These are phyloP conservation scores for Cyclotella distinguenda DNA, from an alignment of 108 stramenopile species.

Conservation along the genomic window DNA sequence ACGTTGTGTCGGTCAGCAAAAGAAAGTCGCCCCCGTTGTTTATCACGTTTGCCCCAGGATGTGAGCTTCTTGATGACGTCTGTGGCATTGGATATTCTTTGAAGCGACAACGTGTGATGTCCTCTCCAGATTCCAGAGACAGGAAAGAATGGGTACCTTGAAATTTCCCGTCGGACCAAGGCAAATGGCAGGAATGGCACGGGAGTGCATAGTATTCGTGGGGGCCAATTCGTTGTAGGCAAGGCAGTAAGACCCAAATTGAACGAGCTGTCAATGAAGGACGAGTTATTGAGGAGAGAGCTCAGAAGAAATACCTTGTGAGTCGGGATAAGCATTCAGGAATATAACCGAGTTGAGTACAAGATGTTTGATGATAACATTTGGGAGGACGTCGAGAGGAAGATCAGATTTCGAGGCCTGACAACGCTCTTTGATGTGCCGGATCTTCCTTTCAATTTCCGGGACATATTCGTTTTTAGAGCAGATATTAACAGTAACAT, in stretches of 20 bases:
- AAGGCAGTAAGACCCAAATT: slow-evolving; percentile 16
- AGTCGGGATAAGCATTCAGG: slow-evolving; percentile 13
- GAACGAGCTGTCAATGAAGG: not conserved
- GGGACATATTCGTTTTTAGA: not conserved
- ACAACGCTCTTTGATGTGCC: not conserved
- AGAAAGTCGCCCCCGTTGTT: not conserved
- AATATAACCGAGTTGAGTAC: slow-evolving; percentile 7
- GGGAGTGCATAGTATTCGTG: slow-evolving; percentile 13
- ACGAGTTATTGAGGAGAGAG: slow-evolving; percentile 16
- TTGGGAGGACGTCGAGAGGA: not conserved
- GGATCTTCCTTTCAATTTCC: not conserved
- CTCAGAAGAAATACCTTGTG: slow-evolving; percentile 13
- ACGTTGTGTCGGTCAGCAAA: slow-evolving; percentile 2
- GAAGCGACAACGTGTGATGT: slow-evolving; percentile 9
- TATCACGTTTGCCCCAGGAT: too few relatives aligned
- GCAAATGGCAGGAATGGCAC: not conserved
- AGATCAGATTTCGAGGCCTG: not conserved
- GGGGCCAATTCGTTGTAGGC: slow-evolving; percentile 6
- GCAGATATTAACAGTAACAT: not conserved
- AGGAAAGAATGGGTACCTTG: not conserved
- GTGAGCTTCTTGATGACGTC: too few relatives aligned
- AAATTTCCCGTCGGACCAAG: slow-evolving; percentile 3
- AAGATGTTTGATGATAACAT: not conserved
- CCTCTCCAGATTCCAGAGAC: not conserved
- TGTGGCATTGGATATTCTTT: too few relatives aligned